A percentile compares a stretch with the other conserved stretches of the same genome.
phyloP scores from a whole-genome alignment of 1,284 basidiomycete species.

The Puccinia horiana region DNA sequence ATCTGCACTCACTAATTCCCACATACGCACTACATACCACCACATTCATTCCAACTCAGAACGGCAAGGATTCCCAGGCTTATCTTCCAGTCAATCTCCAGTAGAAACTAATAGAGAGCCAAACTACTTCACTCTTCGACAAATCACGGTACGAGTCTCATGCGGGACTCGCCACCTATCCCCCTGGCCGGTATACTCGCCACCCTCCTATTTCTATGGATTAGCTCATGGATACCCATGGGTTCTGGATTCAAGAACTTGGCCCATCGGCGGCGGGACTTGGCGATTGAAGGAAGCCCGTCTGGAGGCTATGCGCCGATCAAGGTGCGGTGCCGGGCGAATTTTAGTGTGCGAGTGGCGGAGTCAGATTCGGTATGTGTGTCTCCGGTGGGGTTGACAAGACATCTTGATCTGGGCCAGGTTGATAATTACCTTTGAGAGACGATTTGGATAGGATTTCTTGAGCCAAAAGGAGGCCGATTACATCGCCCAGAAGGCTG shows the following conservation, averaged over 20 bases:
- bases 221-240: background rate
- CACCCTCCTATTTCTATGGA: background rate
- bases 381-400: background rate
- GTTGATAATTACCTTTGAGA: too few species aligned
- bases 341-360: constrained; percentile 23
- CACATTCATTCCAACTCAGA: too few species aligned
- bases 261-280: constrained; percentile 4
- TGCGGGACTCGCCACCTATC: background rate
- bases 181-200: background rate
- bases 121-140: too few species aligned
- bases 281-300: constrained; percentile 15
- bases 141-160: too few species aligned
- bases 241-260: background rate
- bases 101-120: too few species aligned
- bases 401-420: too few species aligned
- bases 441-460: background rate
- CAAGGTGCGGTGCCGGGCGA: constrained; percentile 20
- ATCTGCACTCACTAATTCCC: too few species aligned
- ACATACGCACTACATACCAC: too few species aligned
- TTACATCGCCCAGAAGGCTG: constrained; percentile 36
- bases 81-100: too few species aligned
- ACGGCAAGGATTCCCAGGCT: too few species aligned
- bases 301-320: constrained; percentile 31
- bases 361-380: constrained; percentile 3
- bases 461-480: constrained; percentile 14